Evolutionary conservation across 345 rosid genomes (phyloP), one percentile per base, ranked within the genome.

Genomic region (Orychophragmus violaceus): DNA sequence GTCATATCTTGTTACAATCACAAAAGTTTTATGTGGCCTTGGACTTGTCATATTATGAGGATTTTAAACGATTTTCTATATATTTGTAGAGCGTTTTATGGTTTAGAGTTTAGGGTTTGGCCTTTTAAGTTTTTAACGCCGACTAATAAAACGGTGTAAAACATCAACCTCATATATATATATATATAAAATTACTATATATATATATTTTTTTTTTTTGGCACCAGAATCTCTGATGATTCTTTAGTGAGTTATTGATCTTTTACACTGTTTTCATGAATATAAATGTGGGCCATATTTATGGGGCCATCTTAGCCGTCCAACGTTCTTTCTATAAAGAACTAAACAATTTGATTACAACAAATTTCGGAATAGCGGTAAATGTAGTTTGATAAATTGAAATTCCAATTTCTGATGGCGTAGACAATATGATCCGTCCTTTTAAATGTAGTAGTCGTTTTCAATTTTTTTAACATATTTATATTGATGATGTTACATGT

Each of bases 251-350:
- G 48, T n/a, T n/a, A 49, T 59, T 58, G 59, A 60, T 50, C 28
- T 58, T 24, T 53, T 39, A 13, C 46, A 22, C 50, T 12, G 28
- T 54, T 53, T 66, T 46, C 3, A 36, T 19, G 44, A 32, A 50
- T 28, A 59, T 5, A 25, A 49, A 45, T 1, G 18, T 2, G 5
- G 48, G 65, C 2, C 58, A 46, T 8, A 2, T 6, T 35, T n/a
- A 62, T 70, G 63, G 68, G 56, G 49, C 13, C 63, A 70, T 70
- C 55, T 53, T 17, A 54, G 64, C 75, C 69, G 64, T 71, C 68
- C 76, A 71, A 64, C 49, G 25, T 30, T 42, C 37, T 70, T 62
- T 18, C 17, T 61, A n/a, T n/a, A 44, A 44, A 39, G 42, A 36
- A 30, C 23, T 25, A 29, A 37, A 5, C 32, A 60, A 16, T 39